Evolutionary conservation across 2,329 filamentous ascomycete species (phyloP), one percentile per base, ranked within the genome.

Genomic region (Talaromyces sp.): DNA sequence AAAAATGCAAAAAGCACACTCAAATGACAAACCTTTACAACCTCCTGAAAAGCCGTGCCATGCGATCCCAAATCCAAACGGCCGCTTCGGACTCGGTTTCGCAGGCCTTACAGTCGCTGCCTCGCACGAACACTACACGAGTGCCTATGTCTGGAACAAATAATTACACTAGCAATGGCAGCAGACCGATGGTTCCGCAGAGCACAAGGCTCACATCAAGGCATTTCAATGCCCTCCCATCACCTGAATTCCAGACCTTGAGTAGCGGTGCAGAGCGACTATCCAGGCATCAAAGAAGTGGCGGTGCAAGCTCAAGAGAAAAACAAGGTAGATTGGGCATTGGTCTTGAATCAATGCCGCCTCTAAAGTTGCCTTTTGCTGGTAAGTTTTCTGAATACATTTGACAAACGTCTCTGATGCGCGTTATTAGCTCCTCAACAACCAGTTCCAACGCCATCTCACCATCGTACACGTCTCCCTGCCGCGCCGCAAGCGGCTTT

Each of bases 1-100:
- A 92, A 24, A 94, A 93, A 71, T 85, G 78, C 65, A 86, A 83
- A 53, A 88, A 87, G 61, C 81, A 90, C 3, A 75, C 86, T 5
- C 87, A 91, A 62, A 83, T 85, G 2, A 89, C 91, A 55, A 82
- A 82, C 62, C 74, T 83, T 24, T 87, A 86, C 66, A 80, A 83
- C 52, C 68, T 79, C 12, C 72, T 86, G 46, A 87, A 86, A 67
- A 77, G 79, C 29, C 80, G 81, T 61, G 78, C 83, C 11, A 80
- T 84, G 74, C 75, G 76, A 32, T 79, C 80, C 2, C 79, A 83
- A 12, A 80, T 85, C 61, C 80, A 83, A 58, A 75, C 75, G 19
- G 83, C 83, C 7, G 83, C 83, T 21, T 81, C 81, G 2, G 78
- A 85, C 55, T 76, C 80, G 11, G 80, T 79, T 2, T 77, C 80